These are phyloP conservation scores for Blastomyces gilchristii DNA, from an alignment of 2,329 filamentous ascomycete genomes.

Conservation along the genomic window DNA sequence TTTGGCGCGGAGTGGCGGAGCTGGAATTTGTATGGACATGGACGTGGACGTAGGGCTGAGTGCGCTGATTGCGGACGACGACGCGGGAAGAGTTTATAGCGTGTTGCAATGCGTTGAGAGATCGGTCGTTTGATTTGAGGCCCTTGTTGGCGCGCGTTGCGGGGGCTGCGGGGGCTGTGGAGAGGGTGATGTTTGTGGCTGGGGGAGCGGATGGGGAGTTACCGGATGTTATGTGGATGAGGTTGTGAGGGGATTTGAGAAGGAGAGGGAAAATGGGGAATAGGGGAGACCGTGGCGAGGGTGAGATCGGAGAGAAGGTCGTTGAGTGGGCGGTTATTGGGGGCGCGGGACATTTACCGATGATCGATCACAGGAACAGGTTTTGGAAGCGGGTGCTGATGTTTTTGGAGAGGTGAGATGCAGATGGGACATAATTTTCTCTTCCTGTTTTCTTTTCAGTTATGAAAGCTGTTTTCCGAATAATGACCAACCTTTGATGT, in stretches of 20 bases:
- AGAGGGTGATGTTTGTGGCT: too few species aligned
- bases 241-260: slow-evolving; percentile 24
- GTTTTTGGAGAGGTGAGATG: slow-evolving; percentile 5
- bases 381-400: slow-evolving; percentile 22
- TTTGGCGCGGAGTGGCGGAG: slow-evolving; percentile 33
- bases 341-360: slow-evolving; percentile 32
- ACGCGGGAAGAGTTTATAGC: too few species aligned
- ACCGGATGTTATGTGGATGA: slow-evolving; percentile 21
- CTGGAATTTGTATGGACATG: not conserved
- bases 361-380: slow-evolving; percentile 30
- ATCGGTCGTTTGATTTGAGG: too few species aligned
- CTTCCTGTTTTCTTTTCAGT: not conserved
- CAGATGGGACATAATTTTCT: not conserved
- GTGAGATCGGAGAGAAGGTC: slow-evolving; percentile 5
- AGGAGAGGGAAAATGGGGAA: slow-evolving; percentile 6
- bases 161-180: too few species aligned
- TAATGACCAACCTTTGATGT: too few species aligned
- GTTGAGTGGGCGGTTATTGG: slow-evolving; percentile 19
- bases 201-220: too few species aligned
- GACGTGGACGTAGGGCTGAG: slow-evolving; percentile 22
- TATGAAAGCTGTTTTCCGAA: not conserved
- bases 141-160: too few species aligned
- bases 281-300: slow-evolving; percentile 12
- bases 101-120: too few species aligned
- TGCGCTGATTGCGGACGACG: too few species aligned